Evolutionary conservation across 2,329 filamentous ascomycete genomes (phyloP), one percentile per base, ranked within the genome.

Genomic region (Ceratocystis variospora): DNA sequence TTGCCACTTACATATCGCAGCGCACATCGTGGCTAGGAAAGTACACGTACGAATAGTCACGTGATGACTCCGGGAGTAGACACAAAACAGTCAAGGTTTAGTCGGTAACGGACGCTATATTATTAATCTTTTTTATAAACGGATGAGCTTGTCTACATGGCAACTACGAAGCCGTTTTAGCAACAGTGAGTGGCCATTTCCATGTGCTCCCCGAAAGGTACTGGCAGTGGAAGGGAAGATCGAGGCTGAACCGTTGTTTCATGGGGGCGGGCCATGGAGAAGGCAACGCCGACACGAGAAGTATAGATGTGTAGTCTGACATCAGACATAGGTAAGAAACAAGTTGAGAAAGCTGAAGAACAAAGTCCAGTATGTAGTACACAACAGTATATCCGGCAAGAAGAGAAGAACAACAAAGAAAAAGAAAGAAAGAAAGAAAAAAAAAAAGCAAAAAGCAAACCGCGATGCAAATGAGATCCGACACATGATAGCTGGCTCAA

Each of bases 381-480:
- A 41, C 44, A 37, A 15, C 31, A 50, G 59, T 28, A 45, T 19
- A 63, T 45, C 44, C 28, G 46, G 50, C 48, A 44, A 63, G 31
- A 57, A 63, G 33, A 50, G 15, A 48, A 63, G 28, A 66, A 63
- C 62, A 53, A 50, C 37, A 33, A 15, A 33, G 31, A 41, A 41
- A 53, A 33, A 15, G 15, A 33, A 41, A 65, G 15, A 66, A 46
- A 46, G 3, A 46, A 10, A 46, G 41, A 62, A 31, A 46, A 22
- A 53, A 37, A 63, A 46, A 46, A 63, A 53, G 50, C 37, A 53
- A 37, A 28, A 57, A 61, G 41, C 22, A 66, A 44, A 64, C 57
- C 44, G 50, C 48, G 53, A 64, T 37, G 61, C 61, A 48, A 67
- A 46, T 63, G 61, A 63, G 46, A 63, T 63, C 61, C 61, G 46